Percentiles rank a stretch among this genome's conserved stretches.
phyloP scores from a whole-genome alignment of 208 protist species.

The Tritrichomonas musculus region DNA sequence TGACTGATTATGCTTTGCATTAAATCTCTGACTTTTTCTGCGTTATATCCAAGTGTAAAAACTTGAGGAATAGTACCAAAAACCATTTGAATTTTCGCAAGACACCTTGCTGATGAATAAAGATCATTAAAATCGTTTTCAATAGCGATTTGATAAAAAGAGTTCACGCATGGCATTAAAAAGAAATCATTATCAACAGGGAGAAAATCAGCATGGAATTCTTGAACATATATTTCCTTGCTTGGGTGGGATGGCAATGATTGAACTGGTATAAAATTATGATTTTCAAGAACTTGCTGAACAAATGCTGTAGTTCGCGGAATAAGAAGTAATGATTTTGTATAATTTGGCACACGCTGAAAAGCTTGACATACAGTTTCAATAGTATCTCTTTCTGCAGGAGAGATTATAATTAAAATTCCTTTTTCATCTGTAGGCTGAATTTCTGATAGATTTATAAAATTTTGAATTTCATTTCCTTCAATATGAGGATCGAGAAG shows the following conservation, averaged over 20 bases:
- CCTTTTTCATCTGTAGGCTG: neutral
- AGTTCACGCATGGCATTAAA: neutral
- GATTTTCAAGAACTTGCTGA: neutral
- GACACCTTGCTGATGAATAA: neutral
- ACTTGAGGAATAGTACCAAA: neutral
- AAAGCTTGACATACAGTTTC: neutral
- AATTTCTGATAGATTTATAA: too few relatives aligned
- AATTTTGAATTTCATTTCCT: too few relatives aligned
- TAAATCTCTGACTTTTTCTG: neutral
- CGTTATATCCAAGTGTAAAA: neutral
- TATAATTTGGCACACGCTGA: neutral
- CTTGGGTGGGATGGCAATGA: neutral
- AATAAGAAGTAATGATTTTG: neutral
- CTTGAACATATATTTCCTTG: neutral
- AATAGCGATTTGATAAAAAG: neutral
- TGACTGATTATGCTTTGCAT: neutral
- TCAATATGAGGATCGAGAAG: too few relatives aligned
- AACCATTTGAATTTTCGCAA: neutral
- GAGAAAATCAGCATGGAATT: conserved; percentile 27
- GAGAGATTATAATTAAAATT: neutral
- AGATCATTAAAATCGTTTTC: conserved; percentile 16
- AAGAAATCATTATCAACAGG: conserved; percentile 12
- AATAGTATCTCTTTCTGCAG: neutral
- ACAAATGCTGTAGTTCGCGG: neutral
- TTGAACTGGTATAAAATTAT: neutral